A percentile compares a stretch with the other conserved stretches of the same genome.
phyloP scores from a whole-genome alignment of 2,329 filamentous ascomycete genomes.

The Fusarium tuaranense region DNA sequence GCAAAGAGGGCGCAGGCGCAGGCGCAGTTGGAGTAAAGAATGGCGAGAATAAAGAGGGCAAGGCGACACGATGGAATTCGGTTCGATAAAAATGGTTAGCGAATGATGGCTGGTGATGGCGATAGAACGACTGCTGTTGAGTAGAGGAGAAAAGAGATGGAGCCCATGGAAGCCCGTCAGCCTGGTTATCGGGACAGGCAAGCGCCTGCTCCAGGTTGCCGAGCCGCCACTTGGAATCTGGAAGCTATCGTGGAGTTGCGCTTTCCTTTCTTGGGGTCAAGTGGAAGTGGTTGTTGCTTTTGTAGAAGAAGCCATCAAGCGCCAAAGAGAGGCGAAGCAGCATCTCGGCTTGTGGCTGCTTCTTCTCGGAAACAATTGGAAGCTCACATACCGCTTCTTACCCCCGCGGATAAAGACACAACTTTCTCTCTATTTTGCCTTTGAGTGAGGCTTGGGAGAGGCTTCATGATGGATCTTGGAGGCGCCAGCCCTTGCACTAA shows the following conservation, averaged over 20 bases:
- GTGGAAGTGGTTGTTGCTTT: neutral
- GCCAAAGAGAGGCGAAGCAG: neutral
- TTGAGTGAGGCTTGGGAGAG: neutral
- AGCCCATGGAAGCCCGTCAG: slow-evolving; percentile 5
- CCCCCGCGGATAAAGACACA: neutral
- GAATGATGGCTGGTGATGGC: neutral
- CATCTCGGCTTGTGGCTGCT: neutral
- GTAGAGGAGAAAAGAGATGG: neutral
- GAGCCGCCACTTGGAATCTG: slow-evolving; percentile 21
- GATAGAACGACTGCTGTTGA: neutral
- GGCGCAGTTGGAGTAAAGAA: neutral
- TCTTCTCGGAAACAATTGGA: neutral
- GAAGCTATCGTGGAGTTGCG: slow-evolving; percentile 15
- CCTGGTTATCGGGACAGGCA: slow-evolving; percentile 22
- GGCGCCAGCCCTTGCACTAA: slow-evolving; percentile 11
- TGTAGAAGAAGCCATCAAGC: neutral
- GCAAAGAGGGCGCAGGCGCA: neutral
- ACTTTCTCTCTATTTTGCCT: neutral
- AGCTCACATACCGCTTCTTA: neutral
- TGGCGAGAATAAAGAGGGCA: neutral
- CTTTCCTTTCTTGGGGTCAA: neutral
- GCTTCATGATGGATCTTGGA: neutral
- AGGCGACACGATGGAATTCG: neutral
- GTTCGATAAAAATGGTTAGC: neutral
- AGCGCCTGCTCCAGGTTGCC: neutral